phyloP scores from a whole-genome alignment of 495 filamentous ascomycete genomes.

The Parathielavia hyrcaniae region DNA sequence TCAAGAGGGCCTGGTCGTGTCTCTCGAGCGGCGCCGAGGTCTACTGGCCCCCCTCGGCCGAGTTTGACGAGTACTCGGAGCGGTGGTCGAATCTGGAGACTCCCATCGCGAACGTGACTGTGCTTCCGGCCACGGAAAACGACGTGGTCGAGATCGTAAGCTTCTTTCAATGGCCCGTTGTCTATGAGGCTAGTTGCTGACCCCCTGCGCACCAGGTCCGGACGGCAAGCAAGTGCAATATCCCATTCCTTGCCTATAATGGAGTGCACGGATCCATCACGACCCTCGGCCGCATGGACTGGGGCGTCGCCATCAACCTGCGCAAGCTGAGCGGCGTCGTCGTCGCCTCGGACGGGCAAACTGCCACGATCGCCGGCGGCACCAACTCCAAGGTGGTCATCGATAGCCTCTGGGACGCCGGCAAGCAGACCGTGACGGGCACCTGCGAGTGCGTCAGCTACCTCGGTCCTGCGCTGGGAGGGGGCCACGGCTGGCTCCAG shows the following conservation, averaged over 20 bases:
- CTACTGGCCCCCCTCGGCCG: slow-evolving; percentile 32
- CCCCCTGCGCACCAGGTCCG: not conserved
- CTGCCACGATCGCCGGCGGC: slow-evolving; percentile 49
- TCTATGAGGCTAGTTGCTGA: not conserved
- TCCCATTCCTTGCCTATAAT: slow-evolving; percentile 49
- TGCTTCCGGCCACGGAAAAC: slow-evolving; percentile 45
- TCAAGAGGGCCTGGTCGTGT: not conserved
- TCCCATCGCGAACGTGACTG: slow-evolving; percentile 44
- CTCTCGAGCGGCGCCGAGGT: slow-evolving; percentile 43
- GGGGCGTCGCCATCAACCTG: slow-evolving; percentile 48
- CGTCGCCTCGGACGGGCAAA: slow-evolving; percentile 41
- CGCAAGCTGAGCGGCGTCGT: slow-evolving; percentile 37
- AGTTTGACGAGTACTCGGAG: not conserved
- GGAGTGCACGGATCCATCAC: slow-evolving; percentile 43
- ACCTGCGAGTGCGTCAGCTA: slow-evolving; percentile 51
- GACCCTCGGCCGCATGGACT: slow-evolving; percentile 39
- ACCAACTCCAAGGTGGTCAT: slow-evolving; percentile 33
- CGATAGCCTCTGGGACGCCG: slow-evolving; percentile 32
- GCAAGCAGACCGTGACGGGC: slow-evolving; percentile 46
- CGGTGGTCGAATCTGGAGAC: slow-evolving; percentile 21
- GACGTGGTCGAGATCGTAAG: slow-evolving; percentile 49
- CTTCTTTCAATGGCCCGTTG: not conserved
- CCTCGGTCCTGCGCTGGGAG: slow-evolving; percentile 53
- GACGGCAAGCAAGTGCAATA: slow-evolving; percentile 10
- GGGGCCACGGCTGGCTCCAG: slow-evolving; percentile 56